Percentiles rank a stretch among this genome's conserved stretches.
Evolutionary conservation across 1,284 basidiomycete species (phyloP).

Genomic region (Boletus smithii): DNA sequence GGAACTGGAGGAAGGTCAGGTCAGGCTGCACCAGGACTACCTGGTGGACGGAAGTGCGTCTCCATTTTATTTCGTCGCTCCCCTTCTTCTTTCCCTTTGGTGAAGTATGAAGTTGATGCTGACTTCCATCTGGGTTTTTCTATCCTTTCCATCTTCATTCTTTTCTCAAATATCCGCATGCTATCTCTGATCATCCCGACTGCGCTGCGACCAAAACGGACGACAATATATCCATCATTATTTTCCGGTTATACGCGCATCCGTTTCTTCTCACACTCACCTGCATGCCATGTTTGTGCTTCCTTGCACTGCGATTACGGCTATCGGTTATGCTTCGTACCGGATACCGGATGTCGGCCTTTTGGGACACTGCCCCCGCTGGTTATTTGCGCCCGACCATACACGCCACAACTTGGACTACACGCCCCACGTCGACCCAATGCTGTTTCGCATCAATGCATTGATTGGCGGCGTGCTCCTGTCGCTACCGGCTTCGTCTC

Average conservation of each 20-base stretch:
- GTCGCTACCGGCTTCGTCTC: constrained; percentile 6
- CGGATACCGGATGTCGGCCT: constrained; percentile 12
- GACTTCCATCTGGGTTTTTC: constrained; percentile 5
- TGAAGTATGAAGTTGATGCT: constrained; percentile 11
- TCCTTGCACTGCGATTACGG: not conserved
- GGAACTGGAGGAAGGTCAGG: constrained; percentile 13
- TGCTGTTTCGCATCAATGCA: constrained; percentile 6
- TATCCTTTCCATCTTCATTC: not conserved
- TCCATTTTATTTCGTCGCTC: constrained; percentile 1
- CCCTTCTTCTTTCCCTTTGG: not conserved
- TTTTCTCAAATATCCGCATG: not conserved
- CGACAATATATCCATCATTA: too few relatives aligned
- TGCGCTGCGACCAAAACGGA: constrained; percentile 2
- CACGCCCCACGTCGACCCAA: constrained; percentile 3
- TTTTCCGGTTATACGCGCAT: constrained; percentile 2
- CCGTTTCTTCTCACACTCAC: too few relatives aligned
- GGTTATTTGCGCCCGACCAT: constrained; percentile 10
- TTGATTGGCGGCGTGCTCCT: constrained; percentile 16
- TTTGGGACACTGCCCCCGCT: constrained; percentile 12
- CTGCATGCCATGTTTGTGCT: too few relatives aligned
- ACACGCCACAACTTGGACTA: constrained; percentile 2
- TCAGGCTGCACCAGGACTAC: constrained; percentile 10
- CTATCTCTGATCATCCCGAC: not conserved
- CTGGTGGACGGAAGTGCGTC: constrained; percentile 30
- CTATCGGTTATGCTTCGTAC: constrained; percentile 12